Evolutionary conservation across 371 early-diverging fungal species (phyloP), one percentile per base, ranked within the genome.

Genomic region (Mucor lusitanicus): DNA sequence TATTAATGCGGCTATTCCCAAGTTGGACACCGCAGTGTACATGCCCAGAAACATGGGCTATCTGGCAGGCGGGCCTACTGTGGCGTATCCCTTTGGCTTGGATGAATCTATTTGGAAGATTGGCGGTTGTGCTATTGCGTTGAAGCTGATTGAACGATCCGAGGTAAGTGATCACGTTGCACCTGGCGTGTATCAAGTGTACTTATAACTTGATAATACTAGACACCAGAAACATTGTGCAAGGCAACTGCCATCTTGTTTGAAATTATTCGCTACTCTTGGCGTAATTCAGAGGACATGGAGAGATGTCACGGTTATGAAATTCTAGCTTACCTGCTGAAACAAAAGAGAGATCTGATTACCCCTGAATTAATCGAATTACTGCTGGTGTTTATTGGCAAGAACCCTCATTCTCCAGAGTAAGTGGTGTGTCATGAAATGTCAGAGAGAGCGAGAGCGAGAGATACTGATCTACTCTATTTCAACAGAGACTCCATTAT

Each of bases 241-340:
- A 88, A 88, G 69, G 80, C 89, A 0, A 78, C 86, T n/a, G 72
- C 82, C 15, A 74, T 90, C 39, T 63, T 92, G 6, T 87, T 88
- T 46, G 87, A 90, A 54, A 73, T 84, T 17, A 85, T 93, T 56
- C 79, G 86, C 12, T 87, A 86, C 67, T 88, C 85, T 32, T 91
- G 91, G 91, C 67, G 91, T 19, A 88, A 91, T 65, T 84, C 87
- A 0, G 91, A 89, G 64, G 92, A 92, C 56, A 91, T 91, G 90
- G 91, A 90, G 61, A 78, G 87, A 21, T 80, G 80, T 27, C 87
- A 89, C 71, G 89, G 91, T 2, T 93, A 91, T 58, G 92, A 92
- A 65, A 85, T 91, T 23, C 73, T 92, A n/a, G 89, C 88, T 0
- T 83, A 82, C 55, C 67, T 93, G 6, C 48, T 93, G 25, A 90